Evolutionary conservation across 192 early-diverging fungal genomes (phyloP).

Genomic region (Coemansia asiatica): DNA sequence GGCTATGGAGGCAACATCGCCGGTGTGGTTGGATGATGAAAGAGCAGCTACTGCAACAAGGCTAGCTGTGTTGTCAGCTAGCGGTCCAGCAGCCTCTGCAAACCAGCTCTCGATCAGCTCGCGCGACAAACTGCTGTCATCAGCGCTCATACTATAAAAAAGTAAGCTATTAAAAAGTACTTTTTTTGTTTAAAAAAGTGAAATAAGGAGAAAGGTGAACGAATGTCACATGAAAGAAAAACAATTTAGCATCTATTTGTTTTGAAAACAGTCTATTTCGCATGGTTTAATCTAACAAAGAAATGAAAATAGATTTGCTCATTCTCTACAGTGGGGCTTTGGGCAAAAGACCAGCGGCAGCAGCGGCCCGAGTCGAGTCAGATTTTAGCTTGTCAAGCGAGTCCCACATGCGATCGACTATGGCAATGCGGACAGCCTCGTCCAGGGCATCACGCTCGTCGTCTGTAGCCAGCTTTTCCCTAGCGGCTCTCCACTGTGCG

Average conservation of each 20-base stretch:
- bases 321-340: too few relatives aligned
- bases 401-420: slow-evolving; percentile 30
- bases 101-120: slow-evolving; percentile 18
- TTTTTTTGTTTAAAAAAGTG: too few relatives aligned
- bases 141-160: neutral
- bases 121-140: neutral
- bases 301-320: too few relatives aligned
- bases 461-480: slow-evolving; percentile 15
- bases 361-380: slow-evolving; percentile 1
- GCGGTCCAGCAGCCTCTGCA: slow-evolving; percentile 11
- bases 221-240: neutral
- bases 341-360: slow-evolving; percentile 1
- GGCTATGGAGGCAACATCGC: slow-evolving; percentile 5
- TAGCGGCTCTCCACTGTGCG: slow-evolving; percentile 48
- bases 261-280: neutral
- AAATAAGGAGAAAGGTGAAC: neutral
- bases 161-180: too few relatives aligned
- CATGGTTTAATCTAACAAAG: too few relatives aligned
- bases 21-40: slow-evolving; percentile 28
- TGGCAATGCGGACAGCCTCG: slow-evolving; percentile 27
- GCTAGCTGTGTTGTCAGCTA: slow-evolving; percentile 11
- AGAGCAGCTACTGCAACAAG: slow-evolving; percentile 34
- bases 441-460: slow-evolving; percentile 33
- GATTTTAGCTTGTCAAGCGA: slow-evolving; percentile 26
- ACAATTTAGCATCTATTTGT: neutral